Percentiles rank a stretch among this genome's conserved stretches.
These are phyloP conservation scores for Pichia deserticola DNA, from an alignment of 805 yeast species.

Conservation along the genomic window DNA sequence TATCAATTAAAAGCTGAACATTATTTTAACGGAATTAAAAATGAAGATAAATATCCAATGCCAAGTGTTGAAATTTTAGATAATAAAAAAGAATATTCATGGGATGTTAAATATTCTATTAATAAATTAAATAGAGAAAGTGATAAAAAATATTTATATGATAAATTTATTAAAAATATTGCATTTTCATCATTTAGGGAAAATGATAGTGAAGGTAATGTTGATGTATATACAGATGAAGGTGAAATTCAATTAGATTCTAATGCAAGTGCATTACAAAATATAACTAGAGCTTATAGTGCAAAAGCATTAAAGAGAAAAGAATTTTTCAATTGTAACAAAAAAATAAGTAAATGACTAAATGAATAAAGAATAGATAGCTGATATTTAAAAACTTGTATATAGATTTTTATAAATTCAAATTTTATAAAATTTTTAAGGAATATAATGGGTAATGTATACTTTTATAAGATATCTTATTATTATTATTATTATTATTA, in stretches of 20 bases:
- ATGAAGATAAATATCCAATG: slow-evolving; percentile 20
- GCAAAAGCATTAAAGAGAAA: slow-evolving; percentile 23
- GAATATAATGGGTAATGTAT: too few relatives aligned
- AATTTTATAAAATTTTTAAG: too few relatives aligned
- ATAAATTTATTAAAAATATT: slow-evolving; percentile 10
- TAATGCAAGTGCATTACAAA: slow-evolving; percentile 18
- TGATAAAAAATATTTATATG: slow-evolving; percentile 11
- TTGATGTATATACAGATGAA: slow-evolving; percentile 8
- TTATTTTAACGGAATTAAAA: slow-evolving; percentile 27
- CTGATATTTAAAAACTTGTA: not conserved
- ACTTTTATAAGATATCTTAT: too few relatives aligned
- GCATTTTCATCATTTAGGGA: slow-evolving; percentile 7
- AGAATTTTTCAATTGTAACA: not conserved
- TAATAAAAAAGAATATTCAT: slow-evolving; percentile 8
- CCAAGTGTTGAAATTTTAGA: slow-evolving; percentile 25
- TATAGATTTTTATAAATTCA: not conserved
- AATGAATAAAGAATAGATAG: too few relatives aligned
- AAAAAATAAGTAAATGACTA: not conserved
- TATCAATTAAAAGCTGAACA: slow-evolving; percentile 32
- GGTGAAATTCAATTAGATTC: slow-evolving; percentile 15
- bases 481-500: too few relatives aligned
- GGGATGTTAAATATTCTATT: slow-evolving; percentile 26
- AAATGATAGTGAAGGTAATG: slow-evolving; percentile 4
- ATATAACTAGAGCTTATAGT: slow-evolving; percentile 29
- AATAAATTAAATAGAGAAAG: slow-evolving; percentile 11